phyloP scores from a whole-genome alignment of 768 basidiomycete species.

The Vishniacozyma victoriae region DNA sequence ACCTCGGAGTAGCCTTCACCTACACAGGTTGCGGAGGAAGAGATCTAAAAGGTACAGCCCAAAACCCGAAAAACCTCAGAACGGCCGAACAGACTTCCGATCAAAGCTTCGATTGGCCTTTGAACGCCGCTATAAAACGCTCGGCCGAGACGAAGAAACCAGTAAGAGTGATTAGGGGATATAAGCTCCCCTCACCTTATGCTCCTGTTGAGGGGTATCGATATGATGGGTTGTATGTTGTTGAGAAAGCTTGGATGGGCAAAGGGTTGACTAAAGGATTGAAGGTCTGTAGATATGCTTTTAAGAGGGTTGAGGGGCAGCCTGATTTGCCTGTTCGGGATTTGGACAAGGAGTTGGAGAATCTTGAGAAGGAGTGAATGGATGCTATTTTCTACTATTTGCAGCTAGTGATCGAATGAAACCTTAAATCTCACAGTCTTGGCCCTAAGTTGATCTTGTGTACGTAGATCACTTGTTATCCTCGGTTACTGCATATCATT shows the following conservation, averaged over 20 bases:
- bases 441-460: no score
- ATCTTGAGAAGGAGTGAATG: neutral
- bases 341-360: constrained; percentile 5
- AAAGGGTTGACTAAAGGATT: constrained; percentile 62
- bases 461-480: no score
- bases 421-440: no score
- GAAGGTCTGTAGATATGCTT: constrained; percentile 77
- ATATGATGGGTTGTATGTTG: constrained; percentile 76
- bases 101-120: constrained; percentile 68
- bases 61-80: constrained; percentile 78
- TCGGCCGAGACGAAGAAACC: constrained; percentile 77
- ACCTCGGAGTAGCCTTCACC: constrained; percentile 36
- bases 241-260: constrained; percentile 64
- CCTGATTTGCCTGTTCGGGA: constrained; percentile 8
- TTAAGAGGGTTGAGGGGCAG: constrained; percentile 47
- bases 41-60: constrained; percentile 76
- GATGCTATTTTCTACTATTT: no score
- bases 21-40: constrained; percentile 61
- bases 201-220: constrained; percentile 81
- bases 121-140: constrained; percentile 66
- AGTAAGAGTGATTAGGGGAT: constrained; percentile 81
- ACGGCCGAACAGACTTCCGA: constrained; percentile 81
- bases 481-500: no score
- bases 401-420: no score
- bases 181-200: constrained; percentile 64